A percentile compares a stretch with the other conserved stretches of the same genome.
Evolutionary conservation across 2,329 filamentous ascomycete species (phyloP).

Genomic region (Pseudogymnoascus sp.): DNA sequence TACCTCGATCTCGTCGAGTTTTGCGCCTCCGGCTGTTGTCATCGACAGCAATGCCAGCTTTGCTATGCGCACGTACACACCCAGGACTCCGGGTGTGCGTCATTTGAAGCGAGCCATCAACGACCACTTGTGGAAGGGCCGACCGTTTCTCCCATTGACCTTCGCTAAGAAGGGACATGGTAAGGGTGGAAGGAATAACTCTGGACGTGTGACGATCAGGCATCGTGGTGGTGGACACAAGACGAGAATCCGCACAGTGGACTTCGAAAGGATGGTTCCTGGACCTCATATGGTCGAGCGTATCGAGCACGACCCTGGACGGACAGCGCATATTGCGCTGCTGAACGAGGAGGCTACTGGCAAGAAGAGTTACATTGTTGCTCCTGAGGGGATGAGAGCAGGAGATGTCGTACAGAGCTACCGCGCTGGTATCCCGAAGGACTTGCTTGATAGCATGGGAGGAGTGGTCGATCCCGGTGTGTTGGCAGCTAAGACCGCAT

Average conservation of each 20-base stretch:
- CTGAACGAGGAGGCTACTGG: constrained; percentile 68
- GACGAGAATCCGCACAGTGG: constrained; percentile 83
- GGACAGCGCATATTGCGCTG: constrained; percentile 88
- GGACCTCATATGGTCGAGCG: constrained; percentile 86
- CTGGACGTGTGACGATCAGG: constrained; percentile 77
- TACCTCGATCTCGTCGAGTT: constrained; percentile 27
- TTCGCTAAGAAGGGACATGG: constrained; percentile 87
- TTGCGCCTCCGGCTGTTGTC: constrained; percentile 39
- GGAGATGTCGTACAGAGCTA: constrained; percentile 93
- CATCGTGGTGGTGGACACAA: constrained; percentile 91
- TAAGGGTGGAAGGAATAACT: constrained; percentile 88
- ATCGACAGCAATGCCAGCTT: constrained; percentile 33
- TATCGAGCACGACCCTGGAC: constrained; percentile 92
- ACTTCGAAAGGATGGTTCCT: constrained; percentile 72
- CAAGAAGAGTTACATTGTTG: constrained; percentile 82
- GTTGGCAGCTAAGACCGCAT: constrained; percentile 86
- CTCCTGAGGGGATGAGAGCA: constrained; percentile 86
- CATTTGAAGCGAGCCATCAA: constrained; percentile 91
- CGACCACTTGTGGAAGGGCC: constrained; percentile 93
- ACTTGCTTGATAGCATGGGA: constrained; percentile 86
- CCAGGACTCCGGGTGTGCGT: constrained; percentile 83
- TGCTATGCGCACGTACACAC: constrained; percentile 76
- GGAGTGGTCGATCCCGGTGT: constrained; percentile 91
- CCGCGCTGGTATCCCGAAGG: constrained; percentile 77
- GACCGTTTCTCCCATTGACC: constrained; percentile 75